These are phyloP conservation scores for Thermothelomyces thermophilus DNA, from an alignment of 2,329 filamentous ascomycete genomes.

Conservation along the genomic window DNA sequence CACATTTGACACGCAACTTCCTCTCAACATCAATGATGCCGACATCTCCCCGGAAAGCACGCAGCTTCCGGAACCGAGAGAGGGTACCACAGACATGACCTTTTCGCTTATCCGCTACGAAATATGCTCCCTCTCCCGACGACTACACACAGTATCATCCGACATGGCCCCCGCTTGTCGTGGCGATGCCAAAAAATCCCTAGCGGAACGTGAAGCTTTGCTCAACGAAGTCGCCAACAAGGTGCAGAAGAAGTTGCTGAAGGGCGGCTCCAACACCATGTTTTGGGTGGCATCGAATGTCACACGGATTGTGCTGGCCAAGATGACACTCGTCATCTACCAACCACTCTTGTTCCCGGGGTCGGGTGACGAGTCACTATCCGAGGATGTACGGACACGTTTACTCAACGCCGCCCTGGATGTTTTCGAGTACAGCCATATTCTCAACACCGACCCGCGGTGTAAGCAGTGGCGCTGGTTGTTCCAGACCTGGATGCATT, in stretches of 20 bases:
- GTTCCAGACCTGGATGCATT: constrained; percentile 53
- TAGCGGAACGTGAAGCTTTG: constrained; percentile 39
- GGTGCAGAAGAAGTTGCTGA: constrained; percentile 49
- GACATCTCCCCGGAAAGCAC: constrained; percentile 44
- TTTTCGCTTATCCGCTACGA: constrained; percentile 40
- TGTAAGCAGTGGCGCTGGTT: constrained; percentile 51
- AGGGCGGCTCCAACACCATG: constrained; percentile 41
- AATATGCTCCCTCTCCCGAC: constrained; percentile 36
- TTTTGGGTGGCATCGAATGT: constrained; percentile 46
- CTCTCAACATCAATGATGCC: constrained; percentile 51
- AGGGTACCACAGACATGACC: constrained; percentile 48
- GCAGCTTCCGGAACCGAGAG: constrained; percentile 39
- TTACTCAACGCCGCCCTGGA: constrained; percentile 47
- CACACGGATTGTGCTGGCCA: constrained; percentile 45
- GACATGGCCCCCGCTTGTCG: constrained; percentile 28
- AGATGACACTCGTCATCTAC: constrained; percentile 49
- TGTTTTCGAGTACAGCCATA: constrained; percentile 49
- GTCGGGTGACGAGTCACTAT: constrained; percentile 29
- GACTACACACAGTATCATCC: constrained; percentile 34
- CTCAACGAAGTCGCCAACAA: constrained; percentile 30
- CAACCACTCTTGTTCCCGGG: constrained; percentile 43
- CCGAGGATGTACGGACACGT: constrained; percentile 28
- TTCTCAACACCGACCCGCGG: constrained; percentile 44
- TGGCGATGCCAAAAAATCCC: constrained; percentile 27
- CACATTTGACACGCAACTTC: constrained; percentile 47